Evolutionary conservation across 768 basidiomycete species (phyloP), one percentile per base, ranked within the genome.

Genomic region (Suillus subaureus): DNA sequence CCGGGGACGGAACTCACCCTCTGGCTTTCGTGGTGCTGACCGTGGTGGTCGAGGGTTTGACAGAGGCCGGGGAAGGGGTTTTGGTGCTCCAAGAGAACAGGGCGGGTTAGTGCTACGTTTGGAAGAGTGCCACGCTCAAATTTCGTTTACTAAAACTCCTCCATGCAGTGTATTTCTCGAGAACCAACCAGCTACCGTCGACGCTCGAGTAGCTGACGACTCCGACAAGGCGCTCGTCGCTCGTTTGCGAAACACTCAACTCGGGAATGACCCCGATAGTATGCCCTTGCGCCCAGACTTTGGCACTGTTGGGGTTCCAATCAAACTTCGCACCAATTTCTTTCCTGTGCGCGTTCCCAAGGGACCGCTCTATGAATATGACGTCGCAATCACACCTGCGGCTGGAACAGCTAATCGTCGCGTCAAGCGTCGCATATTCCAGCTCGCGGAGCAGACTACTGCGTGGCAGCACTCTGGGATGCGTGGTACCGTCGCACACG

Each of bases 281-380:
- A 79, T 84, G 67, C 86, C 86, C 33, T 67, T 75, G n/a, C 82
- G 85, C 35, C 84, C 84, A 23, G 80, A 77, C 62, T 85, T 79
- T 70, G 85, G 85, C 40, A 80, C 75, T 0, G 71, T 68, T 4
- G 85, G 85, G 31, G 76, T 26, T 18, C 68, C 73, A 49, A 80
- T 86, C 74, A 83, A 80, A 63, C 77, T 87, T 47, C 82, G 85
- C 26, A 73, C 85, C 3, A 86, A 86, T 62, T 85, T 85, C 75
- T 86, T 87, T 69, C 79, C 85, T 11, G 72, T 87, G 26, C 73
- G 72, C 18, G 75, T 85, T 21, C 84, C 84, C 7, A 82, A 81
- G 64, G 80, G 79, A 7, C 80, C 82, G 1, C 52, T 87, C 28
- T 78, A 78, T 67, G 85, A 86, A 64, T 86, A 86, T 64, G 82